A percentile compares a stretch with the other conserved stretches of the same genome.
Evolutionary conservation across 2,329 filamentous ascomycete species (phyloP).

Genomic region (Aspergillus candidus): DNA sequence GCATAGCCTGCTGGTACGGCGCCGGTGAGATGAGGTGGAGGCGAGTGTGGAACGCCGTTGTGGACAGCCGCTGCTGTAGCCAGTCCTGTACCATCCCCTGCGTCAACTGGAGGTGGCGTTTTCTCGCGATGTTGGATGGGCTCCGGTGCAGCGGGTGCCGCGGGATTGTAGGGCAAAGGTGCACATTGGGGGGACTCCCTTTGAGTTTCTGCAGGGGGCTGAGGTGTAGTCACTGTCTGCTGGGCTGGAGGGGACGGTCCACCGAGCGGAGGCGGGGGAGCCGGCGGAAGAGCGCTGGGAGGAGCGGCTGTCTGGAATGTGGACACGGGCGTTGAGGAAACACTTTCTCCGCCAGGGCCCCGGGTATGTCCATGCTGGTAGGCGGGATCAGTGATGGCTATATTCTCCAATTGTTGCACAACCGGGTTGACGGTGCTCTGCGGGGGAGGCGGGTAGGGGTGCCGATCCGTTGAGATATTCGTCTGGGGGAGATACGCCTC

Average conservation of each 20-base stretch:
- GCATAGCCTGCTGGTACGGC: conserved; percentile 13
- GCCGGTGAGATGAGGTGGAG: conserved; percentile 21
- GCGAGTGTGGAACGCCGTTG: conserved; percentile 27
- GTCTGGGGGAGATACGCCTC: conserved; percentile 28
- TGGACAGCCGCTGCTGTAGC: conserved; percentile 38
- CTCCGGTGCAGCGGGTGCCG: conserved; percentile 59
- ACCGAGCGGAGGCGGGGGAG: conserved; percentile 21
- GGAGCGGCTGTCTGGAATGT: conserved; percentile 15
- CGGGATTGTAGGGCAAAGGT: conserved; percentile 60
- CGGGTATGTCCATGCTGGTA: conserved; percentile 41
- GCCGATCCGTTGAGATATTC: conserved; percentile 47
- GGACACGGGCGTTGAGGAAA: conserved; percentile 12
- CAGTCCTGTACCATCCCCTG: conserved; percentile 42
- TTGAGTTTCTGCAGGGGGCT: conserved; percentile 16
- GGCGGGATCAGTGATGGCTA: conserved; percentile 51
- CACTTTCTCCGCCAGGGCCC: conserved; percentile 30
- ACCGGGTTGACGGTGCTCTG: conserved; percentile 46
- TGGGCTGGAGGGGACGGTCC: conserved; percentile 13
- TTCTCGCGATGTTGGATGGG: conserved; percentile 60
- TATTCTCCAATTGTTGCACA: conserved; percentile 57
- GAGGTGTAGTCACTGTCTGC: conserved; percentile 7
- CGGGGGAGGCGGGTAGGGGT: conserved; percentile 30
- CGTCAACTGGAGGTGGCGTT: conserved; percentile 58
- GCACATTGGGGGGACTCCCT: conserved; percentile 35
- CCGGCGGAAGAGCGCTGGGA: conserved; percentile 19